These are phyloP conservation scores for Aspergillus sp. DNA, from an alignment of 2,329 filamentous ascomycete genomes.

Conservation along the genomic window DNA sequence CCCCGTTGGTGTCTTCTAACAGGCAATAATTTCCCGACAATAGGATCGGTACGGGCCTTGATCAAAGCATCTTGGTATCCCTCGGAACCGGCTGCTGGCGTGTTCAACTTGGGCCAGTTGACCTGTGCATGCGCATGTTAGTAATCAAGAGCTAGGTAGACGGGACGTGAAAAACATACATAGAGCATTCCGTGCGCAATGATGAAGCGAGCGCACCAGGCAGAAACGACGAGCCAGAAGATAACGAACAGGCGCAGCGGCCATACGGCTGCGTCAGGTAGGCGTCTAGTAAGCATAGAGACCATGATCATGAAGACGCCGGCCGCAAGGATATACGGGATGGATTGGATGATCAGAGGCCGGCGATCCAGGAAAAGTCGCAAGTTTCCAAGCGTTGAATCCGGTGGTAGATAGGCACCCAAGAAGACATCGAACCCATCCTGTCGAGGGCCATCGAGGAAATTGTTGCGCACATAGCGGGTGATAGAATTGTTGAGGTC, in stretches of 20 bases:
- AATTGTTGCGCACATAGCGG: constrained; percentile 91
- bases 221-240: constrained; percentile 70
- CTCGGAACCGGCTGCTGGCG: constrained; percentile 79
- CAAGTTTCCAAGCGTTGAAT: constrained; percentile 67
- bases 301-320: constrained; percentile 81
- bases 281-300: constrained; percentile 67
- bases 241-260: constrained; percentile 79
- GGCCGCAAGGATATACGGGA: constrained; percentile 86
- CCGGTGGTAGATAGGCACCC: constrained; percentile 75
- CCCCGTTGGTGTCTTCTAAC: constrained; percentile 71
- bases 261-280: constrained; percentile 73
- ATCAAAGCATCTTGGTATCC: constrained; percentile 83
- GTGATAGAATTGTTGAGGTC: constrained; percentile 87
- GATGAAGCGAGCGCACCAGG: constrained; percentile 75
- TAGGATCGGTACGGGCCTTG: constrained; percentile 75
- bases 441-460: constrained; percentile 87
- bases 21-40: constrained; percentile 72
- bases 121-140: constrained; percentile 57
- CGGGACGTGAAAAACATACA: constrained; percentile 59
- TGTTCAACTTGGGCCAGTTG: constrained; percentile 97
- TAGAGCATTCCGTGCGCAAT: constrained; percentile 85
- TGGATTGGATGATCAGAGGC: constrained; percentile 84
- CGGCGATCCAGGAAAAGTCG: constrained; percentile 80
- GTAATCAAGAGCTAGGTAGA: neutral
- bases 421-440: constrained; percentile 95